These are phyloP conservation scores for Fusarium nygamai DNA, from an alignment of 2,329 filamentous ascomycete genomes.

Conservation along the genomic window DNA sequence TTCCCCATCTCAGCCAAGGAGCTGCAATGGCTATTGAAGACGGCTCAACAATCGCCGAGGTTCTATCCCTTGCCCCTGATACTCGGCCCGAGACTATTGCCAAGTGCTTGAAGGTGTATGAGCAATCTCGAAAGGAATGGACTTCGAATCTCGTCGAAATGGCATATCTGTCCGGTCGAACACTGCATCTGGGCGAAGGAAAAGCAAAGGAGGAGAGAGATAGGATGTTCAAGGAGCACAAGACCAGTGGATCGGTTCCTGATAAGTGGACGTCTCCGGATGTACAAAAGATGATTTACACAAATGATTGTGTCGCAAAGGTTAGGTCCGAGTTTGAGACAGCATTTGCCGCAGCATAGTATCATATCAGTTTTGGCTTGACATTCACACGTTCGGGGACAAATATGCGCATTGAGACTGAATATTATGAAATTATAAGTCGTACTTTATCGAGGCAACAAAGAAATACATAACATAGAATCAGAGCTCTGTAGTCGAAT, in stretches of 20 bases:
- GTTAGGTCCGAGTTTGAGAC: slow-evolving; percentile 39
- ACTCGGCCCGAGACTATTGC: slow-evolving; percentile 35
- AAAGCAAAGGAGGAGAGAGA: slow-evolving; percentile 68
- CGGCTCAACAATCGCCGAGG: slow-evolving; percentile 54
- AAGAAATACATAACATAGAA: slow-evolving; percentile 24
- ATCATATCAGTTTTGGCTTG: not conserved
- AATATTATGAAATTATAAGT: slow-evolving; percentile 36
- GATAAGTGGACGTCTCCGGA: slow-evolving; percentile 79
- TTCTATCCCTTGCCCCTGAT: slow-evolving; percentile 35
- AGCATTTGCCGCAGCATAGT: slow-evolving; percentile 31
- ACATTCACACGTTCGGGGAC: not conserved
- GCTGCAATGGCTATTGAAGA: slow-evolving; percentile 76
- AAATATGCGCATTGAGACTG: not conserved
- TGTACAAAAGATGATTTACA: slow-evolving; percentile 73
- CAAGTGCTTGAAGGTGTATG: slow-evolving; percentile 42
- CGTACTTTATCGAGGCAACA: slow-evolving; percentile 33
- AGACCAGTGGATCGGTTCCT: slow-evolving; percentile 62
- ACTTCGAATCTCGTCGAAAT: slow-evolving; percentile 41
- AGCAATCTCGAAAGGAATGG: slow-evolving; percentile 42
- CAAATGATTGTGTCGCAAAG: slow-evolving; percentile 68
- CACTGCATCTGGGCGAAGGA: slow-evolving; percentile 67
- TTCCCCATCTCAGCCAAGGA: slow-evolving; percentile 74
- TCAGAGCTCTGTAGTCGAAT: slow-evolving; percentile 19
- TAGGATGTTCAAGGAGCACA: slow-evolving; percentile 62
- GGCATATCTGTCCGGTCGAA: slow-evolving; percentile 52